A percentile compares a stretch with the other conserved stretches of the same genome.
phyloP scores from a whole-genome alignment of 208 protist genomes.

The Naegleria lovaniensis region DNA sequence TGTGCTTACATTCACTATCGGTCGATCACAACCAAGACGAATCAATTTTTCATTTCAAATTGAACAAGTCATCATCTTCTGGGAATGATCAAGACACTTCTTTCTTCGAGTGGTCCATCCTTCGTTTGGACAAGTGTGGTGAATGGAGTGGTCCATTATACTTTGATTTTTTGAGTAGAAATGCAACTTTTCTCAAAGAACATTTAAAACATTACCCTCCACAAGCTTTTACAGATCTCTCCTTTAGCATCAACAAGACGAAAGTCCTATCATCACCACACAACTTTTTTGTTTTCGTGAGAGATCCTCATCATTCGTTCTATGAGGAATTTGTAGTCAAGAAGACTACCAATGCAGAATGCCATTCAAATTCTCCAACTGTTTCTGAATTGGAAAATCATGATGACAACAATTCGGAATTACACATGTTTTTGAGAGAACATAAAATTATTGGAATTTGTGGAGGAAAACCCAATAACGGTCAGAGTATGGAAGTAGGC shows the following conservation, averaged over 20 bases:
- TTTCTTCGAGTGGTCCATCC: not conserved
- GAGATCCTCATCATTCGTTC: too few species aligned
- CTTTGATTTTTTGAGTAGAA: not conserved
- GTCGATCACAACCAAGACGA: too few species aligned
- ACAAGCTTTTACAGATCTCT: not conserved
- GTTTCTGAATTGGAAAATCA: not conserved
- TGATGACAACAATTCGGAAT: not conserved
- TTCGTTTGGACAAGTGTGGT: not conserved
- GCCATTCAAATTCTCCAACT: not conserved
- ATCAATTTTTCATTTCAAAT: too few species aligned
- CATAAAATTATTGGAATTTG: not conserved
- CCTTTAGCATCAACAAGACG: not conserved
- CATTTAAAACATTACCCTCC: not conserved
- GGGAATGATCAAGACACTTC: too few species aligned
- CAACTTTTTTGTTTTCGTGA: not conserved
- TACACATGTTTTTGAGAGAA: not conserved
- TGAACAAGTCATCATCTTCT: too few species aligned
- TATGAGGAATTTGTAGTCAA: too few species aligned
- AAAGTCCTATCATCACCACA: not conserved
- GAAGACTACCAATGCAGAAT: too few species aligned
- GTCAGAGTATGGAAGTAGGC: not conserved
- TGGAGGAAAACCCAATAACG: not conserved
- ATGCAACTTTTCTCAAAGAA: not conserved
- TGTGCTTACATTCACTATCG: too few species aligned
- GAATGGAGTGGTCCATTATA: not conserved